Conservation (phyloP, 805 yeast species). For the Saturnispora galanensis region DNA sequence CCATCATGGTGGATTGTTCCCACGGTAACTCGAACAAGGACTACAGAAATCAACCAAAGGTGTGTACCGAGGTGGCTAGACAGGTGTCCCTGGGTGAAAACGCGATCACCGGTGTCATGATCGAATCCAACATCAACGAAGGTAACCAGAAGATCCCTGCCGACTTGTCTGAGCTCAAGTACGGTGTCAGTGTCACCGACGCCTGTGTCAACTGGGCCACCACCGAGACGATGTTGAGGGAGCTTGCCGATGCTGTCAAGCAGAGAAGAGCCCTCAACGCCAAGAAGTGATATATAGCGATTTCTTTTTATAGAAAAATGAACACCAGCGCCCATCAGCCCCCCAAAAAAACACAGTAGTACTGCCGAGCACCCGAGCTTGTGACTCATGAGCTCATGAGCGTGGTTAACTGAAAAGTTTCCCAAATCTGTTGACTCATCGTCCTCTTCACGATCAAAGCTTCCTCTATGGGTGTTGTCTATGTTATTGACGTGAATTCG, state of each 20-base stretch:
- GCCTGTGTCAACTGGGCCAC: constrained; percentile 92
- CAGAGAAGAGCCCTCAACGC: constrained; percentile 47
- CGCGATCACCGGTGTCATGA: constrained; percentile 85
- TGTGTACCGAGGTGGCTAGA: constrained; percentile 69
- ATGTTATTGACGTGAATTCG: constrained; percentile 85
- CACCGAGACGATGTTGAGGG: constrained; percentile 70
- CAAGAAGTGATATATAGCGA: constrained; percentile 6
- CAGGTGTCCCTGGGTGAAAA: constrained; percentile 79
- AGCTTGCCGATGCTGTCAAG: constrained; percentile 75
- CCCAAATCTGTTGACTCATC: constrained; percentile 1
- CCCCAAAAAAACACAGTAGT: too few relatives aligned
- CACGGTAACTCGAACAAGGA: constrained; percentile 96
- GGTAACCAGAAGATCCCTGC: constrained; percentile 80
- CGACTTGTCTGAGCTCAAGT: constrained; percentile 53
- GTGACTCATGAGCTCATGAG: neutral
- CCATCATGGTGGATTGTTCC: constrained; percentile 92
- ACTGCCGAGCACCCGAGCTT: too few relatives aligned
- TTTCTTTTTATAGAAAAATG: neutral
- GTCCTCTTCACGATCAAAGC: neutral
- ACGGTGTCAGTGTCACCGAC: constrained; percentile 96
- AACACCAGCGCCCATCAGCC: neutral
- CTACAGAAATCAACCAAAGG: constrained; percentile 91
- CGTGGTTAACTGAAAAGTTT: neutral
- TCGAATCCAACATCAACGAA: constrained; percentile 83
- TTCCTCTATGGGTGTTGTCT: constrained; percentile 27